phyloP scores from a whole-genome alignment of 2,329 filamentous ascomycete genomes.

The Fusarium mangiferae region DNA sequence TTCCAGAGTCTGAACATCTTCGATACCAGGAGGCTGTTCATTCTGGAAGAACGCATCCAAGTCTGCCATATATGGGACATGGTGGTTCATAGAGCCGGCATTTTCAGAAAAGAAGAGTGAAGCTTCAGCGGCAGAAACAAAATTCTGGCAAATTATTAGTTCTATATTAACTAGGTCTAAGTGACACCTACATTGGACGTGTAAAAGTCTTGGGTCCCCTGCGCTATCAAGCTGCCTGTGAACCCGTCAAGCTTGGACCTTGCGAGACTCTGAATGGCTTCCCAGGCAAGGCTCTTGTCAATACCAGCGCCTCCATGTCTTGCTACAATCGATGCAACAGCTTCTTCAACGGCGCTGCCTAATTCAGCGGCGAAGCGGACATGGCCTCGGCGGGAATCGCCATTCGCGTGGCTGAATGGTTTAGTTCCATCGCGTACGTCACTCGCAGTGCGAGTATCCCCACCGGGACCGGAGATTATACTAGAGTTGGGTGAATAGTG shows the following conservation, averaged over 20 bases:
- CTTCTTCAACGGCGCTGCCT: background rate
- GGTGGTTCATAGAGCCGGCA: background rate
- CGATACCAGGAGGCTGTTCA: background rate
- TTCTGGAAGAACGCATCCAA: background rate
- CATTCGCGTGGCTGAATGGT: too few relatives aligned
- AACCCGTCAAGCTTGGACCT: background rate
- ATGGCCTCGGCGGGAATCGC: background rate
- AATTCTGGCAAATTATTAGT: background rate
- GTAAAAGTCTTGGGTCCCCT: background rate
- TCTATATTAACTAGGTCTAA: fast-evolving
- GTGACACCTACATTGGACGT: background rate
- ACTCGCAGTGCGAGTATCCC: background rate
- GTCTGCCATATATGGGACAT: background rate
- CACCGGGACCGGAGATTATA: background rate
- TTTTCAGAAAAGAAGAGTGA: background rate
- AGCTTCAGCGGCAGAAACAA: background rate
- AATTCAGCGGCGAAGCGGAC: background rate
- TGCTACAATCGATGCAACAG: background rate
- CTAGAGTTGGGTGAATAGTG: too few relatives aligned
- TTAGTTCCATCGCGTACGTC: background rate
- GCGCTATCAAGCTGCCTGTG: background rate
- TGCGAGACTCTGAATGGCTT: background rate
- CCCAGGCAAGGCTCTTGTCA: background rate
- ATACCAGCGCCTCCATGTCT: background rate
- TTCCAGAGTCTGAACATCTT: background rate